These are phyloP conservation scores for Plantago coronopus DNA, from an alignment of 305 asterid genomes.

Conservation along the genomic window DNA sequence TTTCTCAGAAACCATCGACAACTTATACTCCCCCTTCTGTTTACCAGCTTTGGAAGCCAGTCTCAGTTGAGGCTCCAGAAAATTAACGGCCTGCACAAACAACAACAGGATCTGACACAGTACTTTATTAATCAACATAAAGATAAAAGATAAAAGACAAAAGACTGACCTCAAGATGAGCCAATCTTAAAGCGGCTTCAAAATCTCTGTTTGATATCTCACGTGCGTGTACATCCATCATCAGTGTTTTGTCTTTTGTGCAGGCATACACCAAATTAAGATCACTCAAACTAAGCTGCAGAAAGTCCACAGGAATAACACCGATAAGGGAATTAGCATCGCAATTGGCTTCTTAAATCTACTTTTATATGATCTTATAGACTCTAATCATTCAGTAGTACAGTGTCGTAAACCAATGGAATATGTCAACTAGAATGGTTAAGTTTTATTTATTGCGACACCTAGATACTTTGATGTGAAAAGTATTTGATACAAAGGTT, in stretches of 20 bases:
- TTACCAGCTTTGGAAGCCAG: conserved; percentile 91
- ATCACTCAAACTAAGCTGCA: conserved; percentile 86
- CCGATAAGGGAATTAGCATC: conserved; percentile 2
- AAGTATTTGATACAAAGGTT: no score
- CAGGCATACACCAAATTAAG: conserved; percentile 97
- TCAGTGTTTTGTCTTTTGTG: conserved; percentile 92
- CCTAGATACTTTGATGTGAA: no score
- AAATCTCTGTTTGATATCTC: conserved; percentile 86
- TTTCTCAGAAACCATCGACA: conserved; percentile 67
- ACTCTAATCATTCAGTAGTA: no score
- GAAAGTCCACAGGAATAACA: conserved; percentile 27
- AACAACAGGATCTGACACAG: conserved; percentile 29
- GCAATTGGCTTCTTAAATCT: no score
- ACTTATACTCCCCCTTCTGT: conserved; percentile 66
- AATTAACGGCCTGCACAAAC: conserved; percentile 72
- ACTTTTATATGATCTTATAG: no score
- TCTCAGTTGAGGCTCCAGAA: conserved; percentile 84
- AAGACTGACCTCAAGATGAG: conserved; percentile 84
- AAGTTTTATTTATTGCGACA: no score
- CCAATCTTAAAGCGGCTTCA: conserved; percentile 83
- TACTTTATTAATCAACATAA: conserved; percentile 19
- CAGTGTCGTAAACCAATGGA: no score
- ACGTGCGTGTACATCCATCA: conserved; percentile 94
- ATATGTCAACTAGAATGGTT: no score
- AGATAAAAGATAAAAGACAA: conserved; percentile 20